phyloP scores from a whole-genome alignment of 2,329 filamentous ascomycete genomes.

The Ramichloridium luteum region DNA sequence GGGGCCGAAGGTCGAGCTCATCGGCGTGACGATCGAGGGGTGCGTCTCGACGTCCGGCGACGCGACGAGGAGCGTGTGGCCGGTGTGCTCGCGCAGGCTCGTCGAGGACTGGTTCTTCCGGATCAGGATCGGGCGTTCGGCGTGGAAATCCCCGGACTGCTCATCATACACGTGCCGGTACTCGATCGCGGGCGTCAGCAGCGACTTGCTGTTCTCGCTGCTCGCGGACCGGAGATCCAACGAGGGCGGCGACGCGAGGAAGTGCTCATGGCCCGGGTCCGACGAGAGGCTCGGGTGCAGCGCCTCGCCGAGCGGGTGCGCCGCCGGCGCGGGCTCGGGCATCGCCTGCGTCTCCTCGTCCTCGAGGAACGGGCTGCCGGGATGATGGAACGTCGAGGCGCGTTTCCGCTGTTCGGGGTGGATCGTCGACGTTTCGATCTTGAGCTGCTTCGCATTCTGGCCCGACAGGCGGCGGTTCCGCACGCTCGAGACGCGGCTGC shows the following conservation, averaged over 20 bases:
- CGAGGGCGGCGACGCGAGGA: constrained; percentile 21
- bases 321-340: constrained; percentile 8
- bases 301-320: constrained; percentile 12
- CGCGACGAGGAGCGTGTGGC: constrained; percentile 58
- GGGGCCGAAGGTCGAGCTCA: constrained; percentile 53
- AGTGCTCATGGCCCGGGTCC: constrained; percentile 18
- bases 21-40: constrained; percentile 58
- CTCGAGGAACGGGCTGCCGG: constrained; percentile 14
- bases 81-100: constrained; percentile 47
- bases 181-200: constrained; percentile 11
- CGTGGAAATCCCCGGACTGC: constrained; percentile 14
- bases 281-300: constrained; percentile 15
- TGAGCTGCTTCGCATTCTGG: constrained; percentile 68
- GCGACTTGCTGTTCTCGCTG: constrained; percentile 8
- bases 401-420: constrained; percentile 19
- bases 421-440: constrained; percentile 61
- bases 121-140: constrained; percentile 21
- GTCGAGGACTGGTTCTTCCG: constrained; percentile 41
- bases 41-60: constrained; percentile 49
- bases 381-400: constrained; percentile 23
- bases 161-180: constrained; percentile 16
- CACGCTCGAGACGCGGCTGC: constrained; percentile 17
- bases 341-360: constrained; percentile 12
- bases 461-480: constrained; percentile 67
- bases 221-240: constrained; percentile 16